Evolutionary conservation across 2,329 filamentous ascomycete genomes (phyloP).

Genomic region (Lachnum nothofagi): DNA sequence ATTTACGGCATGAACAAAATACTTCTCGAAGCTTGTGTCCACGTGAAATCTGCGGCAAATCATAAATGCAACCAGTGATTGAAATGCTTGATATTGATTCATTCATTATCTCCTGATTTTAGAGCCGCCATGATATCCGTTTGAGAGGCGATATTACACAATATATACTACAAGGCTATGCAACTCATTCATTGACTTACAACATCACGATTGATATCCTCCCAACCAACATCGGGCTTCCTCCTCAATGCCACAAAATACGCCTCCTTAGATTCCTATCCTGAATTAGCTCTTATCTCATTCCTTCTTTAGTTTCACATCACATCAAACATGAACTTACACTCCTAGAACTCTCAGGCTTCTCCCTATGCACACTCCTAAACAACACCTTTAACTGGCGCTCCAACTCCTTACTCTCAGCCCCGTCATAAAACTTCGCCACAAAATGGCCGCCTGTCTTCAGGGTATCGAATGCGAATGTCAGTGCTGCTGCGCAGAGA

Average conservation of each 20-base stretch:
- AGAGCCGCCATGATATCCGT: no score
- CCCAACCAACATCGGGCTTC: constrained; percentile 43
- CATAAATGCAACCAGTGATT: no score
- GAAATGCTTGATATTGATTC: no score
- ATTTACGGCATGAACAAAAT: background rate
- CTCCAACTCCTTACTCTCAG: constrained; percentile 78
- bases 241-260: constrained; percentile 78
- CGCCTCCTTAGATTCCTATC: constrained; percentile 74
- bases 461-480: constrained; percentile 80
- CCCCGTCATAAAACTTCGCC: constrained; percentile 95
- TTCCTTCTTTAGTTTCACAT: background rate
- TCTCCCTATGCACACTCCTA: constrained; percentile 73
- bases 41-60: no score
- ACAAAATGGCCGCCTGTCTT: constrained; percentile 81
- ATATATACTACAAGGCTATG: no score
- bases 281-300: constrained; percentile 2
- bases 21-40: background rate
- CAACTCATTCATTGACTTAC: no score
- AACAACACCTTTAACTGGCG: constrained; percentile 71
- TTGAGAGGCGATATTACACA: no score
- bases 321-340: no score
- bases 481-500: constrained; percentile 78
- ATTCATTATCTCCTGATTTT: no score
- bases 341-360: constrained; percentile 83
- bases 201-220: constrained; percentile 5